Evolutionary conservation across 176 grass and related monocot genomes (phyloP).

Genomic region (Microstegium vimineum): DNA sequence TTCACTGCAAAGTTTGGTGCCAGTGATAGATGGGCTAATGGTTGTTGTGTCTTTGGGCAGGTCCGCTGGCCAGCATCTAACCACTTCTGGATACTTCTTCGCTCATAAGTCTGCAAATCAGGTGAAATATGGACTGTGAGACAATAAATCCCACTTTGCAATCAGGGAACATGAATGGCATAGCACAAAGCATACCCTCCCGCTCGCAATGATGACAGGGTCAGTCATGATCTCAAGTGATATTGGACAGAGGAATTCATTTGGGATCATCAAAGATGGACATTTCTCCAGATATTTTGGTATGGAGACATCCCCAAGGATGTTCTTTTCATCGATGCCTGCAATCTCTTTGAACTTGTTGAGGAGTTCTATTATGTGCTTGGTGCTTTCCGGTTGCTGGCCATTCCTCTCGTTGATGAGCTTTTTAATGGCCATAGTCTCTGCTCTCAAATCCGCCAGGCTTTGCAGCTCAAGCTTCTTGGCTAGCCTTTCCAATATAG

Average conservation of each 20-base stretch:
- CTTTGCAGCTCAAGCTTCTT: conserved; percentile 55
- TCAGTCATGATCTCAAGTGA: conserved; percentile 74
- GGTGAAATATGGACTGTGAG: neutral
- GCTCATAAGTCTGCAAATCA: conserved; percentile 55
- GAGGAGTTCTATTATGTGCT: conserved; percentile 54
- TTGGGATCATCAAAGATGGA: conserved; percentile 63
- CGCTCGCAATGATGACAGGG: conserved; percentile 58
- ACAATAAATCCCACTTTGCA: neutral
- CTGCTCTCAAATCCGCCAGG: conserved; percentile 53
- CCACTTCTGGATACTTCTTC: conserved; percentile 64
- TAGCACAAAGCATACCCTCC: conserved; percentile 25
- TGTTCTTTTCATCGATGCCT: conserved; percentile 50
- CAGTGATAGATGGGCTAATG: conserved; percentile 48
- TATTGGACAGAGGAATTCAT: conserved; percentile 70
- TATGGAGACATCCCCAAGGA: conserved; percentile 53
- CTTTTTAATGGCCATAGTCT: conserved; percentile 78
- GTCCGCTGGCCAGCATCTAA: conserved; percentile 58
- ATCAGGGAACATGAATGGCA: neutral
- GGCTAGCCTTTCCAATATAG: conserved; percentile 55
- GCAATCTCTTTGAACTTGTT: conserved; percentile 56
- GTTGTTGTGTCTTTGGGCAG: conserved; percentile 65
- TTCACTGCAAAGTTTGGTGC: conserved; percentile 62
- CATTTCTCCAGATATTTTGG: conserved; percentile 77
- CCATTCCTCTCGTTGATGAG: conserved; percentile 54
- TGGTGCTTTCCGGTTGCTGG: conserved; percentile 39